phyloP scores from a whole-genome alignment of 2,329 filamentous ascomycete species.

The Fusarium sublunatum region DNA sequence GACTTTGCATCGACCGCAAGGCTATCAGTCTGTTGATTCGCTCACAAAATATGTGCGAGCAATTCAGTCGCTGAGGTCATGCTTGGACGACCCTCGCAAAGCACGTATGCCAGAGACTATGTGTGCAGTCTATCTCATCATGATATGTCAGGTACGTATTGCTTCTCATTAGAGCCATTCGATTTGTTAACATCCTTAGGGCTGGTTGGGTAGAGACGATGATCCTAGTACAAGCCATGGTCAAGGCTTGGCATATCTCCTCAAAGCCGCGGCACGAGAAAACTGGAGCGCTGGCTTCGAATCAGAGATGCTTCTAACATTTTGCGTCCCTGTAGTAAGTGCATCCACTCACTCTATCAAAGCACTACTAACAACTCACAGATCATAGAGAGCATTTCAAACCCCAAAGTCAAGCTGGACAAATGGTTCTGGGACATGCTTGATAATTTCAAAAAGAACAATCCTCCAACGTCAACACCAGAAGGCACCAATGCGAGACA shows the following conservation, averaged over 20 bases:
- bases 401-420: slow-evolving; percentile 31
- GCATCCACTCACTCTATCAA: rapidly evolving
- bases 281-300: slow-evolving; percentile 46
- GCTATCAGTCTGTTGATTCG: slow-evolving; percentile 35
- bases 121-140: slow-evolving; percentile 53
- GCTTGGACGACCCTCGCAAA: slow-evolving; percentile 45
- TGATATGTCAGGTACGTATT: slow-evolving; percentile 50
- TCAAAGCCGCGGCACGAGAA: slow-evolving; percentile 44
- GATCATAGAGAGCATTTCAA: slow-evolving; percentile 50
- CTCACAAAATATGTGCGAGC: slow-evolving; percentile 50
- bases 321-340: slow-evolving; percentile 50
- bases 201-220: slow-evolving; percentile 48
- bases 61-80: slow-evolving; percentile 43
- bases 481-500: slow-evolving; percentile 1
- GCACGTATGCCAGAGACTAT: slow-evolving; percentile 49
- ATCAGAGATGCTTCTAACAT: slow-evolving; percentile 46
- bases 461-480: slow-evolving; percentile 9
- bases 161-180: not conserved
- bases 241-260: slow-evolving; percentile 49
- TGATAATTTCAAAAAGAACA: slow-evolving; percentile 28
- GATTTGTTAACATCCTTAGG: slow-evolving; percentile 27
- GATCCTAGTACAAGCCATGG: slow-evolving; percentile 47
- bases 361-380: slow-evolving; percentile 9
- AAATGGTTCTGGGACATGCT: slow-evolving; percentile 42
- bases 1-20: slow-evolving; percentile 34